These are phyloP conservation scores for Wolfiporia cocos DNA, from an alignment of 1,284 basidiomycete genomes.

Conservation along the genomic window DNA sequence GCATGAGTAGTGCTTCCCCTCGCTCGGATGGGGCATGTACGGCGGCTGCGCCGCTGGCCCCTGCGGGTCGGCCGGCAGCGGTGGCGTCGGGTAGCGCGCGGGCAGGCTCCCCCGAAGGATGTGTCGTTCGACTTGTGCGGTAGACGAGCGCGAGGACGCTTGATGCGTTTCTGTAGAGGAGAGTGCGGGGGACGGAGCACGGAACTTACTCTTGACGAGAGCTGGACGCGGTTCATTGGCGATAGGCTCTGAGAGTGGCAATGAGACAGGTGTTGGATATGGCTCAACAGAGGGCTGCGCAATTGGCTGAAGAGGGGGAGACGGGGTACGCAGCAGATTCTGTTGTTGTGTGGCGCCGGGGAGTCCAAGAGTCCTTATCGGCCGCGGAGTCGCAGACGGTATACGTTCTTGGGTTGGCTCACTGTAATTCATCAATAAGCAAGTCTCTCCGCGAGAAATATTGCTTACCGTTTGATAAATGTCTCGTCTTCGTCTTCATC, in stretches of 20 bases:
- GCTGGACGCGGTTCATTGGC: too few species aligned
- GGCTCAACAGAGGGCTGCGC: too few species aligned
- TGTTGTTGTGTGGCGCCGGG: too few species aligned
- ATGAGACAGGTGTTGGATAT: too few species aligned
- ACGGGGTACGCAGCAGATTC: too few species aligned
- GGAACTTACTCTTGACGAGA: conserved; percentile 8
- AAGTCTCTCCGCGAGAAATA: too few species aligned
- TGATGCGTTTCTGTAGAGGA: background rate
- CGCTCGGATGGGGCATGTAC: conserved; percentile 3
- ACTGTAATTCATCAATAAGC: too few species aligned
- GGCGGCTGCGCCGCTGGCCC: conserved; percentile 48
- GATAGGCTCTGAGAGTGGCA: too few species aligned
- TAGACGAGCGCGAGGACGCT: background rate
- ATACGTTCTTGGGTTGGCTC: too few species aligned
- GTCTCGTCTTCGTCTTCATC: conserved; percentile 3
- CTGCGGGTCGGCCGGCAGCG: conserved; percentile 36
- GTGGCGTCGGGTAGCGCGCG: conserved; percentile 32
- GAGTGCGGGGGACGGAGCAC: conserved; percentile 5
- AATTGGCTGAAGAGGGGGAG: too few species aligned
- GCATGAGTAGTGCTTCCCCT: conserved; percentile 40
- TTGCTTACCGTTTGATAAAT: background rate
- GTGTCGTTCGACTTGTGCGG: background rate
- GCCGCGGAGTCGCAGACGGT: too few species aligned
- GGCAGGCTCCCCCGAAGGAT: conserved; percentile 14
- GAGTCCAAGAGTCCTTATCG: too few species aligned